Conservation (phyloP, 2,329 filamentous ascomycete species). For the Fusarium circinatum region DNA sequence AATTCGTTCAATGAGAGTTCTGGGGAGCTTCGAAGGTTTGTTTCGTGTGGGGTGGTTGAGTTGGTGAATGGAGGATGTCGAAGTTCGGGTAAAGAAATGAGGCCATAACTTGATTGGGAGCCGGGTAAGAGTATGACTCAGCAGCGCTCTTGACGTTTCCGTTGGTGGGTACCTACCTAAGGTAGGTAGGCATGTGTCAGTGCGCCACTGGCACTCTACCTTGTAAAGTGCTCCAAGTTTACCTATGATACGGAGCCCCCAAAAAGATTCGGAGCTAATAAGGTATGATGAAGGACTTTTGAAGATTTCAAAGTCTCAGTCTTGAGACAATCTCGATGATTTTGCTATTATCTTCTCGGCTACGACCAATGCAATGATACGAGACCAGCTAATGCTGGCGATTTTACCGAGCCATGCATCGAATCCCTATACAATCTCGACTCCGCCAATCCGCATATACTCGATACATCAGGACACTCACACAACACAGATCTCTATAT, state of each 20-base stretch:
- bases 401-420: conserved; percentile 46
- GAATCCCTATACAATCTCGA: conserved; percentile 34
- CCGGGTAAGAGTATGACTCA: conserved; percentile 49
- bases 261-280: conserved; percentile 20
- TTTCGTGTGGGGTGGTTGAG: conserved; percentile 40
- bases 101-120: conserved; percentile 52
- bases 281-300: neutral
- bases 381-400: conserved; percentile 27
- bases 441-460: conserved; percentile 12
- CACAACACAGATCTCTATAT: conserved; percentile 10
- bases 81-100: conserved; percentile 51
- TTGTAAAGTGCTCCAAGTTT: conserved; percentile 3
- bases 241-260: conserved; percentile 15
- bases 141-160: conserved; percentile 37
- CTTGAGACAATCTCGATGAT: conserved; percentile 3
- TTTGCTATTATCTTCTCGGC: neutral
- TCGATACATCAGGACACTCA: conserved; percentile 4
- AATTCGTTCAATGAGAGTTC: conserved; percentile 41
- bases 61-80: conserved; percentile 44
- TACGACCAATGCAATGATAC: conserved; percentile 39
- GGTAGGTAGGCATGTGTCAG: conserved; percentile 35
- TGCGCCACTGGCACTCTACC: neutral
- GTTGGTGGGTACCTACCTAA: conserved; percentile 26
- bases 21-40: conserved; percentile 35
- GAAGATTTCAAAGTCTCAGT: neutral